These are phyloP conservation scores for Fusarium equiseti DNA, from an alignment of 2,329 filamentous ascomycete genomes.

Conservation along the genomic window DNA sequence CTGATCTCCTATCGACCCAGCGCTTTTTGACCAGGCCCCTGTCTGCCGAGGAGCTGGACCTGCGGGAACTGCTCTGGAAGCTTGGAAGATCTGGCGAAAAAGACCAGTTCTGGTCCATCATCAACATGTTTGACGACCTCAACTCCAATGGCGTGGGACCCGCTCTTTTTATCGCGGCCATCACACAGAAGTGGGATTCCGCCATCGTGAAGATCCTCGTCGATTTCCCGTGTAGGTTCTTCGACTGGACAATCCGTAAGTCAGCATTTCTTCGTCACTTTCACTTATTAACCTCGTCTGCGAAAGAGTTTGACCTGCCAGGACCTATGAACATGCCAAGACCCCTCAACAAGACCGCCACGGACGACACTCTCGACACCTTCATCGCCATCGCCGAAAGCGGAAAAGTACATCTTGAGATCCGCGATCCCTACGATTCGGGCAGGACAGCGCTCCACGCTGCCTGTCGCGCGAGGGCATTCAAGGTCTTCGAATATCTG, in stretches of 20 bases:
- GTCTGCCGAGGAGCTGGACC: too few species aligned
- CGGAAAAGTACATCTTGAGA: accelerated
- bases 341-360: background rate
- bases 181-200: background rate
- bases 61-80: background rate
- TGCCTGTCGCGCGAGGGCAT: background rate
- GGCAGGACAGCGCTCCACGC: background rate
- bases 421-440: background rate
- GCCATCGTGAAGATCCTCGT: background rate
- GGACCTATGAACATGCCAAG: too few species aligned
- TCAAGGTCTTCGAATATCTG: accelerated
- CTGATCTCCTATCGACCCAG: too few species aligned
- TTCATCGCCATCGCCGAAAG: background rate
- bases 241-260: background rate
- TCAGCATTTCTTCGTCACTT: background rate
- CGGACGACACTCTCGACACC: background rate
- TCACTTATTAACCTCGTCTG: background rate
- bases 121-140: accelerated
- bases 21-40: too few species aligned
- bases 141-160: background rate
- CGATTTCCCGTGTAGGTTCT: accelerated
- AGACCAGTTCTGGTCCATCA: background rate
- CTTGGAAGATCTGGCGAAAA: background rate
- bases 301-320: too few species aligned
- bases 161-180: background rate